phyloP scores from a whole-genome alignment of 108 stramenopile genomes.

The Skeletonema costatum region DNA sequence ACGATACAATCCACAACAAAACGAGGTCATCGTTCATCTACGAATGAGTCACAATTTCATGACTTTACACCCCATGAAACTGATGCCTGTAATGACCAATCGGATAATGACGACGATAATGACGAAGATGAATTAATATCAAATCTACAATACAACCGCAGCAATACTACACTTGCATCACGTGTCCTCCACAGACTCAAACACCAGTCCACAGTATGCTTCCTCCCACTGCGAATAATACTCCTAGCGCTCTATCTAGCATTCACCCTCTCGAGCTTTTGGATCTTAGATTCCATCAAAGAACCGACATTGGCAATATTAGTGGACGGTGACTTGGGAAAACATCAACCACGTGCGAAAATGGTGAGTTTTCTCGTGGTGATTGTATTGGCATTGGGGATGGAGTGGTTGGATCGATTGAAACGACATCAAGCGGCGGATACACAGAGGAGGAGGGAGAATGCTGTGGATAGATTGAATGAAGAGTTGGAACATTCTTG shows the following conservation, averaged over 20 bases:
- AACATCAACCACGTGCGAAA: conserved; percentile 91
- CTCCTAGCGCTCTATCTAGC: conserved; percentile 38
- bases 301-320: conserved; percentile 90
- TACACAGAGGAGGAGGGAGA: conserved; percentile 32
- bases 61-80: conserved; percentile 3
- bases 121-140: conserved; percentile 3
- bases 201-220: not conserved
- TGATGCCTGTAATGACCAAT: not conserved
- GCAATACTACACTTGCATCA: not conserved
- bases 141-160: conserved; percentile 6
- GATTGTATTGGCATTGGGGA: conserved; percentile 62
- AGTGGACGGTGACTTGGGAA: conserved; percentile 81
- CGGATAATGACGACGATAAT: not conserved
- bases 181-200: not conserved
- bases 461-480: conserved; percentile 31
- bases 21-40: not conserved
- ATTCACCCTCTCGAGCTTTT: conserved; percentile 60
- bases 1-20: conserved; percentile 11
- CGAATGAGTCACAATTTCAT: not conserved
- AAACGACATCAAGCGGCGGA: conserved; percentile 21
- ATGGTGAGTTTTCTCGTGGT: conserved; percentile 75
- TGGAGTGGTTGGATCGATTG: conserved; percentile 63
- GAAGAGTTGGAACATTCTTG: conserved; percentile 32
- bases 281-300: conserved; percentile 92
- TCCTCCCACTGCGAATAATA: conserved; percentile 20